Evolutionary conservation across 441 rosid species (phyloP).

Genomic region (Rhodomyrtus psidioides): DNA sequence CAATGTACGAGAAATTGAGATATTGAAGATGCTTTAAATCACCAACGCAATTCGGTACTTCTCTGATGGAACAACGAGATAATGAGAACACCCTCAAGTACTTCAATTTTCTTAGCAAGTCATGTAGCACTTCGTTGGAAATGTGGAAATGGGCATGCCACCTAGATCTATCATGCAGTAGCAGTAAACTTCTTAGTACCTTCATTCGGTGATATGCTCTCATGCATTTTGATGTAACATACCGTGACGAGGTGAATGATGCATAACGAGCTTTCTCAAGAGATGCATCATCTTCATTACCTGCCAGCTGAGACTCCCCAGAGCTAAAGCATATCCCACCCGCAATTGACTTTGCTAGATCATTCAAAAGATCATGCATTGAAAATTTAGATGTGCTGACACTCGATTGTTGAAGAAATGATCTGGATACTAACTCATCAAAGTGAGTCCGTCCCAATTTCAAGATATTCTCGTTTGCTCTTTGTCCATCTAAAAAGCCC

Average conservation of each 20-base stretch:
- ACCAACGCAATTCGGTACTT: neutral
- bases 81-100: neutral
- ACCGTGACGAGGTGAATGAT: fast-evolving
- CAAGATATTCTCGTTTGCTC: neutral
- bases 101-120: neutral
- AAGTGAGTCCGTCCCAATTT: neutral
- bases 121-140: neutral
- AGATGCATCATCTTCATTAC: neutral
- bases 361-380: neutral
- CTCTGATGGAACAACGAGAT: fast-evolving
- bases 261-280: neutral
- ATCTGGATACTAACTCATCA: neutral
- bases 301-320: neutral
- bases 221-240: neutral
- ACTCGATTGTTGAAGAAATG: neutral
- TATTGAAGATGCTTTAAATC: neutral
- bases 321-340: neutral
- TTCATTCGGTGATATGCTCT: neutral
- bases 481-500: neutral
- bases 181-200: neutral
- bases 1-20: neutral
- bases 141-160: fast-evolving
- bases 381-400: neutral
- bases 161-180: fast-evolving
- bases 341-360: neutral